Base-by-base conservation (phyloP, 2,329 filamentous ascomycete genomes). In the Zymoseptoria brevis region DNA sequence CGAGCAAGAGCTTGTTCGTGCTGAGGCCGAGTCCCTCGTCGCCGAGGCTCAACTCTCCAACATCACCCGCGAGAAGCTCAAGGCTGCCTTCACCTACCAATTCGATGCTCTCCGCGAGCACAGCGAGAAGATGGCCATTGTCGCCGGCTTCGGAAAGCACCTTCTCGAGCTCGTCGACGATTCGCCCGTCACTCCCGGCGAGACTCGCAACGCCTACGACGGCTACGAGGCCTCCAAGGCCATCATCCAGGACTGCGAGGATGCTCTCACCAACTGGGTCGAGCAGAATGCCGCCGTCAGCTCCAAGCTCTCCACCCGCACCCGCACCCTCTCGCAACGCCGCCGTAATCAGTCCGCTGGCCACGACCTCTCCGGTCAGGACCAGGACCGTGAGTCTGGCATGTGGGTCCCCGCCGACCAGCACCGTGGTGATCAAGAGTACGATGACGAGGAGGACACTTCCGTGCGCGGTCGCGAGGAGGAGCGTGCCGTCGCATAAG, bases 21-120 rank as follows among this genome's bases (percentile, higher is more conserved):
- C 94, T 67, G 94, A 99, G 77, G 94, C 94, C 70, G 94, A 99
- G 76, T 97, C 94, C n/a, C 86, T 99, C 13, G 94, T 99, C 58
- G 94, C 94, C 63, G 94, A 99, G 77, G 94, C 94, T 7, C 94
- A 99, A 79, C 83, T 99, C 56, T 96, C 93, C 74, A 99, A 99
- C 82, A 99, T 99, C 73, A 99, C 95, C 24, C 93, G 94, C 70
- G 93, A 99, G 79, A 99, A 99, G 83, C 87, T 99, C 74, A 99
- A 99, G 85, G 89, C 93, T 56, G 94, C 94, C 49, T 99, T 96
- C 79, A 89, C 87, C 57, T 99, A 97, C 80, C 94, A 99, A 74
- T 99, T 99, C 70, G 93, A 99, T 73, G 94, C 94, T 50, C 85
- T 99, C 66, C 89, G 90, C 62, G 94, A 99, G 80, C 94, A 97